These are phyloP conservation scores for Pleurotus cornucopiae DNA, from an alignment of 768 basidiomycete genomes.

Conservation along the genomic window DNA sequence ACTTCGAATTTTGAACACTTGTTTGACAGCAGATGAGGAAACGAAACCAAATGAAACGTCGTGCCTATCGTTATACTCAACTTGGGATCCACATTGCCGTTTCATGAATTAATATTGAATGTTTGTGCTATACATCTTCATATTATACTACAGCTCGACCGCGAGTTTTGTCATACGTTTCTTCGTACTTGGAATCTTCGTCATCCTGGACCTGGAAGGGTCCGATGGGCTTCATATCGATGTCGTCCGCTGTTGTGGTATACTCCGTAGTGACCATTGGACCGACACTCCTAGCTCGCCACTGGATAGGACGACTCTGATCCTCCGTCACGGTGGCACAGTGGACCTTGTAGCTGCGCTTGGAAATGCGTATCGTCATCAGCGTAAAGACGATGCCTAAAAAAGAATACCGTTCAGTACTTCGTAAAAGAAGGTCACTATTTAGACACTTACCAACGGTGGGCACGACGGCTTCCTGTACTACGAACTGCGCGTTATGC, in stretches of 20 bases:
- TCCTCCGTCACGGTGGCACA: neutral
- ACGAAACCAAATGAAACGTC: too few species aligned
- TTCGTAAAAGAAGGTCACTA: neutral
- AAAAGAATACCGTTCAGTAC: neutral
- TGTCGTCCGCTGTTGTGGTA: neutral
- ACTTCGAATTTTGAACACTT: too few species aligned
- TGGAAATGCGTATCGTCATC: slow-evolving; percentile 6
- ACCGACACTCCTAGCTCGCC: neutral
- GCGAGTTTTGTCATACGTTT: neutral
- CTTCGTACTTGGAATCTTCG: neutral
- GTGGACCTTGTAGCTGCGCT: neutral
- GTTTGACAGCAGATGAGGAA: too few species aligned
- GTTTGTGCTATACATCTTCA: neutral
- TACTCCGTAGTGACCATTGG: neutral
- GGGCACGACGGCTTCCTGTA: slow-evolving; percentile 7
- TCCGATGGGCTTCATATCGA: slow-evolving; percentile 5
- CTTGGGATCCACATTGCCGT: too few species aligned
- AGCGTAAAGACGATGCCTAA: slow-evolving; percentile 6
- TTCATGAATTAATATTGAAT: too few species aligned
- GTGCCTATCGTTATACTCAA: too few species aligned
- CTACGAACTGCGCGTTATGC: slow-evolving; percentile 11
- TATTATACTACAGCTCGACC: neutral
- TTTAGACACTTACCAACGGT: slow-evolving; percentile 1
- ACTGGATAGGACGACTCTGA: neutral
- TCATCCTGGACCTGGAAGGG: neutral